phyloP scores from a whole-genome alignment of 306 rosid species.

The Prunus salicina region DNA sequence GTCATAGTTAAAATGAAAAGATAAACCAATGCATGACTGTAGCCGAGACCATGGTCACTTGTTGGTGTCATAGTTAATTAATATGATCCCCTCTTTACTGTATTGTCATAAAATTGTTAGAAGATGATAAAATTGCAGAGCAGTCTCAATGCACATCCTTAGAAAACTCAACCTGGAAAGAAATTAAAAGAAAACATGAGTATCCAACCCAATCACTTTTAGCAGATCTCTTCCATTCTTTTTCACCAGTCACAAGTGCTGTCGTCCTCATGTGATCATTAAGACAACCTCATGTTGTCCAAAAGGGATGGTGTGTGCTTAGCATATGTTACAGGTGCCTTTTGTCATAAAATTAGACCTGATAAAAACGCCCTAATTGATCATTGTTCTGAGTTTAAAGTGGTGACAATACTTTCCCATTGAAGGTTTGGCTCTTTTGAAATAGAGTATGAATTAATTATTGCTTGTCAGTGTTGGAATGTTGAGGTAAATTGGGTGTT shows the following conservation, averaged over 20 bases:
- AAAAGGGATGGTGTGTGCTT: neutral
- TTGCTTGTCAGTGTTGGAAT: neutral
- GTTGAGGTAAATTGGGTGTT: too few species aligned
- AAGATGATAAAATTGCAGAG: too few species aligned
- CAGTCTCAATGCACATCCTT: too few species aligned
- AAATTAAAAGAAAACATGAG: neutral
- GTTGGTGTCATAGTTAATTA: neutral
- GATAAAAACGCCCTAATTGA: neutral
- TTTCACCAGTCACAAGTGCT: neutral
- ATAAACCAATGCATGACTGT: neutral
- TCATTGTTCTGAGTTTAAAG: neutral
- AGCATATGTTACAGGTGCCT: neutral
- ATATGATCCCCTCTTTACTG: neutral
- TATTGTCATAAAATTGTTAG: neutral
- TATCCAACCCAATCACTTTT: constrained; percentile 2
- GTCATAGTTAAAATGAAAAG: neutral
- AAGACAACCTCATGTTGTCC: neutral
- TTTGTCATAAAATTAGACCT: neutral
- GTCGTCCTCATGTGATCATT: constrained; percentile 3
- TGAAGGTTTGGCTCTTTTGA: neutral
- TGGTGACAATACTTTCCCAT: neutral
- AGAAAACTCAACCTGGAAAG: neutral
- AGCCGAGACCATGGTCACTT: neutral
- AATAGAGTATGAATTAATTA: neutral
- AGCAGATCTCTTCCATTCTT: constrained; percentile 6